Conservation (phyloP, 139 green algal species). For the Zygnema cylindricum region DNA sequence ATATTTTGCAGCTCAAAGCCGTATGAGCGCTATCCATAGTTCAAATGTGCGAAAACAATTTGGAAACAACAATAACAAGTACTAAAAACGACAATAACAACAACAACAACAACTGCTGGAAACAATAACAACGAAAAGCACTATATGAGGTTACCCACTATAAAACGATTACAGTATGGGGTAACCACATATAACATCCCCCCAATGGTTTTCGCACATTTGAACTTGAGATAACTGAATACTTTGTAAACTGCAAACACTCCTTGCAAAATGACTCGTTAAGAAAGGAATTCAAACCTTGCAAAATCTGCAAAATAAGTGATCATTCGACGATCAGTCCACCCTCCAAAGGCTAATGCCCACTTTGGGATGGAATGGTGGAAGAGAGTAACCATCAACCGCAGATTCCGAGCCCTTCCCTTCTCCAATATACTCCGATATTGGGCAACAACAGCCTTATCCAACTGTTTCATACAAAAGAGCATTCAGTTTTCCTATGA, state of each 20-base stretch:
- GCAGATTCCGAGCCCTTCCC: slow-evolving; percentile 16
- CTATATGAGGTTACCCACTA: too few relatives aligned
- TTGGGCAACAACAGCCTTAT: slow-evolving; percentile 19
- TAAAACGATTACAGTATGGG: too few relatives aligned
- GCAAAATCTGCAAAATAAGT: slow-evolving; percentile 53
- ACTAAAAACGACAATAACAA: neutral
- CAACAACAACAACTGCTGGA: neutral
- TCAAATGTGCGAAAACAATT: too few relatives aligned
- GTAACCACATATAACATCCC: too few relatives aligned
- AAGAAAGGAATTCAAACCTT: neutral
- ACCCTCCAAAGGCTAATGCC: slow-evolving; percentile 32
- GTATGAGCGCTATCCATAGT: too few relatives aligned
- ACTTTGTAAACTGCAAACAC: too few relatives aligned
- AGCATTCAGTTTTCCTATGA: too few relatives aligned
- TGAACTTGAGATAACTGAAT: too few relatives aligned
- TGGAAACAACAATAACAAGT: too few relatives aligned
- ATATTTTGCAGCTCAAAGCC: neutral
- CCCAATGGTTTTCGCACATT: too few relatives aligned
- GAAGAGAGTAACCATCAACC: slow-evolving; percentile 63
- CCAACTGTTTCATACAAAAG: neutral
- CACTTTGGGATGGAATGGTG: slow-evolving; percentile 59
- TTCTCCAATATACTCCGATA: slow-evolving; percentile 48
- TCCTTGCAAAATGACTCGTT: neutral
- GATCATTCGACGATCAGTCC: slow-evolving; percentile 34
- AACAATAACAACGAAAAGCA: neutral